These are phyloP conservation scores for Exophiala calicioides DNA, from an alignment of 2,329 filamentous ascomycete species.

Conservation along the genomic window DNA sequence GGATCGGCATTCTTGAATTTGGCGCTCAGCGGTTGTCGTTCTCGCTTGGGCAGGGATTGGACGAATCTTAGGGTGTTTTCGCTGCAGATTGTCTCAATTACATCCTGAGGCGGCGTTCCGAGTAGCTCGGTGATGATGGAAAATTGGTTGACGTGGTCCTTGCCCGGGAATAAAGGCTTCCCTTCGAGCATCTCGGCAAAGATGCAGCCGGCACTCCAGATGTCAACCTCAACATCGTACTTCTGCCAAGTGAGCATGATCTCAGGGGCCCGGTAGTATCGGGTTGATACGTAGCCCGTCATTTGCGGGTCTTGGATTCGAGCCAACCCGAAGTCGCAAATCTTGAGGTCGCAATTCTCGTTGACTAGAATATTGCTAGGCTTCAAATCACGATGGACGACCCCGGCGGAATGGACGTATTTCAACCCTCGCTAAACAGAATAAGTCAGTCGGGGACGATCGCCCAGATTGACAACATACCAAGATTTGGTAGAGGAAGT, in stretches of 20 bases:
- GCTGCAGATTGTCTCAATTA: constrained; percentile 97
- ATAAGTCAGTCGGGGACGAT: constrained; percentile 19
- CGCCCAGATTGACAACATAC: constrained; percentile 54
- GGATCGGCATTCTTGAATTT: constrained; percentile 97
- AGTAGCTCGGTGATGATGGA: constrained; percentile 98
- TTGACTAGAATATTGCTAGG: constrained; percentile 99
- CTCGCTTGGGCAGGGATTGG: constrained; percentile 92
- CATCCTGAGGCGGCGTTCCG: constrained; percentile 94
- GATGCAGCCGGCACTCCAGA: constrained; percentile 98
- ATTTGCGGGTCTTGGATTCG: constrained; percentile 99
- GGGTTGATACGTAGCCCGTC: constrained; percentile 97
- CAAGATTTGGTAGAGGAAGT: constrained; percentile 98
- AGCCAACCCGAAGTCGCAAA: constrained; percentile 96
- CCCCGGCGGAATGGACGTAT: constrained; percentile 97
- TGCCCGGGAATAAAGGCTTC: constrained; percentile 96
- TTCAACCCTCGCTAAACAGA: constrained; percentile 80
- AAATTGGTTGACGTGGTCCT: constrained; percentile 99
- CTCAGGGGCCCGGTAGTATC: constrained; percentile 97
- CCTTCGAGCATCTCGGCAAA: constrained; percentile 99
- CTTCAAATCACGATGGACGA: constrained; percentile 96
- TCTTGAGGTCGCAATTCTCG: constrained; percentile 99
- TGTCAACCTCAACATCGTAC: constrained; percentile 98
- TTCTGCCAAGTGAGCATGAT: constrained; percentile 99
- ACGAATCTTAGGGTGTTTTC: constrained; percentile 98
- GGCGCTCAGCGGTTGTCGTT: constrained; percentile 78